A percentile compares a stretch with the other conserved stretches of the same genome.
Conservation (phyloP, 345 rosid genomes). For the Cardamine occulta region DNA sequence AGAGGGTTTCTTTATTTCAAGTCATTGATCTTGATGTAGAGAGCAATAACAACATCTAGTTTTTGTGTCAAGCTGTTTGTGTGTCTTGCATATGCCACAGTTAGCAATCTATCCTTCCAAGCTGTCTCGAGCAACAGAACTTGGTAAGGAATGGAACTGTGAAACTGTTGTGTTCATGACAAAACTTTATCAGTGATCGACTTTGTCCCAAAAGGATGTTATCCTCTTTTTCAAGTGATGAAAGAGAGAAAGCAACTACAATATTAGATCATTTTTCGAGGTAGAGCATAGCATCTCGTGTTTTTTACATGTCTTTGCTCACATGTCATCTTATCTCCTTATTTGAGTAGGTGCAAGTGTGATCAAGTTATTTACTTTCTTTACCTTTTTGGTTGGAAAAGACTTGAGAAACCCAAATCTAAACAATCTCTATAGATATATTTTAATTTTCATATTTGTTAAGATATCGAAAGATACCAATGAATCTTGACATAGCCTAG, state of each 20-base stretch:
- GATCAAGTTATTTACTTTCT: conserved; percentile 21
- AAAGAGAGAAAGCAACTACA: too few relatives aligned
- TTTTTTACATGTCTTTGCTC: not conserved
- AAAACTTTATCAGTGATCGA: too few relatives aligned
- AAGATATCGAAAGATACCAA: not conserved
- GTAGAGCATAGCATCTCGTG: not conserved
- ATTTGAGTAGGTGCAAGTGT: conserved; percentile 30
- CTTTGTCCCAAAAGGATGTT: too few relatives aligned
- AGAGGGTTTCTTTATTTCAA: not conserved
- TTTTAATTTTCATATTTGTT: not conserved
- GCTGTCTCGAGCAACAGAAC: too few relatives aligned
- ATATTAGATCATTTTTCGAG: too few relatives aligned
- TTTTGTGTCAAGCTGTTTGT: too few relatives aligned
- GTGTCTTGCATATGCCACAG: too few relatives aligned
- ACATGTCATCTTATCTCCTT: conserved; percentile 23
- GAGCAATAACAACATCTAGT: not conserved
- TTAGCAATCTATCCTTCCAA: too few relatives aligned
- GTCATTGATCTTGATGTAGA: not conserved
- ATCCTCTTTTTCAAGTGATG: too few relatives aligned
- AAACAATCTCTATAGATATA: not conserved
- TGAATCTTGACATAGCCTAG: not conserved
- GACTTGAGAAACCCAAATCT: not conserved
- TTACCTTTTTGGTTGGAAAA: conserved; percentile 19
- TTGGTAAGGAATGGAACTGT: too few relatives aligned
- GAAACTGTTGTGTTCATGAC: too few relatives aligned